These are phyloP conservation scores for Colletotrichum sp. DNA, from an alignment of 2,329 filamentous ascomycete species.

Conservation along the genomic window DNA sequence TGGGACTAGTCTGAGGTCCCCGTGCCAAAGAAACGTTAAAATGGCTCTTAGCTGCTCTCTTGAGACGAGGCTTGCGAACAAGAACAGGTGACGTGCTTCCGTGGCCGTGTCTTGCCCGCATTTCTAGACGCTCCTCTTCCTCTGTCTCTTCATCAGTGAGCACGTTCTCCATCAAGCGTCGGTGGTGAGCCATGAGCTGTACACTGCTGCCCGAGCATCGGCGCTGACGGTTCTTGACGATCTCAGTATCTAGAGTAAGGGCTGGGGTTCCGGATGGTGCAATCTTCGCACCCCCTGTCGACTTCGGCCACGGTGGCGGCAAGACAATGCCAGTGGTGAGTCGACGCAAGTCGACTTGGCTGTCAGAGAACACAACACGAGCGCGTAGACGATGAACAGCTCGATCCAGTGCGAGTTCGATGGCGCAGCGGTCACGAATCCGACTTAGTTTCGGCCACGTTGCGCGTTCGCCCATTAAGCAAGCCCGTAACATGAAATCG, in stretches of 20 bases:
- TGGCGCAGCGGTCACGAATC: conserved; percentile 85
- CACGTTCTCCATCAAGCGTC: conserved; percentile 40
- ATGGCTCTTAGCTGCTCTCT: conserved; percentile 45
- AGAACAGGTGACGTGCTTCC: conserved; percentile 26
- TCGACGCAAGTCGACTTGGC: conserved; percentile 64
- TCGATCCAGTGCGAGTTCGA: conserved; percentile 83
- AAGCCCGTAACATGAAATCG: conserved; percentile 84
- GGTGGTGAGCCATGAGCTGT: conserved; percentile 39
- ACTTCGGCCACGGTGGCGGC: conserved; percentile 31
- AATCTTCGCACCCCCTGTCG: conserved; percentile 20
- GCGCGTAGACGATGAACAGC: conserved; percentile 74
- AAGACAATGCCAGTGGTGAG: conserved; percentile 37
- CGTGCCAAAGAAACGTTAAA: conserved; percentile 23
- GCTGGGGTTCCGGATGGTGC: conserved; percentile 23
- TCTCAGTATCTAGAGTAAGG: conserved; percentile 26
- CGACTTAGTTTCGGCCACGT: conserved; percentile 91
- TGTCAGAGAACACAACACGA: conserved; percentile 71
- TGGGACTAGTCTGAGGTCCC: conserved; percentile 31
- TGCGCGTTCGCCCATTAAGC: conserved; percentile 79
- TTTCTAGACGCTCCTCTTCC: conserved; percentile 49
- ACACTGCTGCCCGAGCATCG: conserved; percentile 58
- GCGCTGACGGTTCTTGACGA: conserved; percentile 43
- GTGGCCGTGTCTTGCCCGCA: conserved; percentile 36
- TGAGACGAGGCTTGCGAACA: conserved; percentile 45
- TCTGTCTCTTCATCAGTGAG: conserved; percentile 50